phyloP scores from a whole-genome alignment of 2,329 filamentous ascomycete species.

The Fusarium sp. region DNA sequence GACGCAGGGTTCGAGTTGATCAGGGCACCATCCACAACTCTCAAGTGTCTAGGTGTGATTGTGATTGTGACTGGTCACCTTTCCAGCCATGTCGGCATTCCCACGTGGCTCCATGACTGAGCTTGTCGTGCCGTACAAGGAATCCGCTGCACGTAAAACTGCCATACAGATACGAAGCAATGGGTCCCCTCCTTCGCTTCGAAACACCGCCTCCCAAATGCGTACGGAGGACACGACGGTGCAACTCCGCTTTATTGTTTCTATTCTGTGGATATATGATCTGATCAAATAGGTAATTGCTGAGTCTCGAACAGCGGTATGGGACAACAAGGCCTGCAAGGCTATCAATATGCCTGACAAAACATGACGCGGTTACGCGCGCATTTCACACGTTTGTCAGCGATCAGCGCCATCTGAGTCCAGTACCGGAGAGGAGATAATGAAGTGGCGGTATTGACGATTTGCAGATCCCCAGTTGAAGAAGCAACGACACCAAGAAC shows the following conservation, averaged over 20 bases:
- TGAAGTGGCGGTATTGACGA: conserved; percentile 12
- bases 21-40: not conserved
- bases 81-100: conserved; percentile 33
- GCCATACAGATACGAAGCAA: conserved; percentile 17
- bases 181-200: conserved; percentile 2
- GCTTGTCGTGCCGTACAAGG: conserved; percentile 20
- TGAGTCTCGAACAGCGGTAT: not conserved
- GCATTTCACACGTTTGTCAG: not conserved
- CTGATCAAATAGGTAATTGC: conserved; percentile 1
- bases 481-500: not conserved
- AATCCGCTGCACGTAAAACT: conserved; percentile 35
- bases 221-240: not conserved
- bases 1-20: not conserved
- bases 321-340: not conserved
- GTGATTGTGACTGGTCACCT: conserved; percentile 39
- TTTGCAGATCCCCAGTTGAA: conserved; percentile 4
- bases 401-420: conserved; percentile 6
- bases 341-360: not conserved
- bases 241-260: not conserved
- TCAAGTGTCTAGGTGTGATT: not conserved
- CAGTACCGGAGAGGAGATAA: not conserved
- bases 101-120: conserved; percentile 43
- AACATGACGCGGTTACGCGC: not conserved
- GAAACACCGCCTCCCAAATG: conserved; percentile 1
- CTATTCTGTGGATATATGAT: conserved; percentile 12